A percentile compares a stretch with the other conserved stretches of the same genome.
These are phyloP conservation scores for Diaporthe sp. DNA, from an alignment of 2,329 filamentous ascomycete species.

Conservation along the genomic window DNA sequence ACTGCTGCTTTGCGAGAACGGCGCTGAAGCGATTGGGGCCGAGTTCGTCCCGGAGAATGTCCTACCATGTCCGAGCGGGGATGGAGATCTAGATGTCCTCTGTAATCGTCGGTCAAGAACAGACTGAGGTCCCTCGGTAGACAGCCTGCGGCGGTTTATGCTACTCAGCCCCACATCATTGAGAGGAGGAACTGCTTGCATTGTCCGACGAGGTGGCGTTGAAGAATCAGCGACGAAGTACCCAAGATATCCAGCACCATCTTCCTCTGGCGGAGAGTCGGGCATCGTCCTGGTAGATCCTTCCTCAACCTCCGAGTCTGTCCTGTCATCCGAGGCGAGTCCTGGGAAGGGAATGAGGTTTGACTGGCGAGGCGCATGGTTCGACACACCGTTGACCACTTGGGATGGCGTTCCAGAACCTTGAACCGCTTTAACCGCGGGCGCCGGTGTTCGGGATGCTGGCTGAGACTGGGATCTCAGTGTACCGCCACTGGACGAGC, in stretches of 20 bases:
- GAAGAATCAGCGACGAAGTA: constrained; percentile 55
- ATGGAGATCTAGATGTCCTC: constrained; percentile 69
- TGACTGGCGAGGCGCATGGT: constrained; percentile 55
- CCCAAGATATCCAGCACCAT: constrained; percentile 55
- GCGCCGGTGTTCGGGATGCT: constrained; percentile 62
- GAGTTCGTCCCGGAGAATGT: constrained; percentile 59
- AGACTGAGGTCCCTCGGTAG: constrained; percentile 67
- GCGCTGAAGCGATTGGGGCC: constrained; percentile 55
- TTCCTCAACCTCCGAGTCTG: constrained; percentile 62
- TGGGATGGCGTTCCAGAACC: constrained; percentile 50
- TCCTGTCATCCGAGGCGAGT: constrained; percentile 68
- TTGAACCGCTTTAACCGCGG: constrained; percentile 50
- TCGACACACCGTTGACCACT: constrained; percentile 54
- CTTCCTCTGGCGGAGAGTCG: constrained; percentile 64
- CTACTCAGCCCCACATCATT: constrained; percentile 60
- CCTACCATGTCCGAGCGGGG: constrained; percentile 66
- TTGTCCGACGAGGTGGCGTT: constrained; percentile 46
- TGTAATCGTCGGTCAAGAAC: constrained; percentile 68
- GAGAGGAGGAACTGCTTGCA: constrained; percentile 60
- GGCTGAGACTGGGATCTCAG: constrained; percentile 77
- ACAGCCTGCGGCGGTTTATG: constrained; percentile 61
- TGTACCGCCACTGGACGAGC: constrained; percentile 65
- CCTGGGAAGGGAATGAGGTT: constrained; percentile 68
- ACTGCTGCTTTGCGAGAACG: constrained; percentile 54
- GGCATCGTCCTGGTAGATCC: constrained; percentile 55